These are phyloP conservation scores for Skeletonema costatum DNA, from an alignment of 108 stramenopile genomes.

Conservation along the genomic window DNA sequence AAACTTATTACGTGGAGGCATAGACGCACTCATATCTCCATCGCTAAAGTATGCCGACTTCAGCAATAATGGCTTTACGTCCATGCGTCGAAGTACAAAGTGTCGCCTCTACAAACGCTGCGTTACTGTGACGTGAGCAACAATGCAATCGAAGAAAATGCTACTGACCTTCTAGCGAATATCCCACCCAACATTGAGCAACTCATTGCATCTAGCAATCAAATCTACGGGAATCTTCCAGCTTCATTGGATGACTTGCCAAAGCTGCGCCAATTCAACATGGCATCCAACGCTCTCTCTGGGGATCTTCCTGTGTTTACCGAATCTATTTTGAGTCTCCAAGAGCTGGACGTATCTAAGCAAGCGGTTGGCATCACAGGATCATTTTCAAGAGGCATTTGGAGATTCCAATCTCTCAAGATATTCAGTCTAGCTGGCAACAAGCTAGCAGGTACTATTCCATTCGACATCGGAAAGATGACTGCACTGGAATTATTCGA, in stretches of 20 bases:
- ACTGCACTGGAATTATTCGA: neutral
- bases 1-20: conserved; percentile 6
- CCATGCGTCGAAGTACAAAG: conserved; percentile 1
- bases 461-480: too few species aligned
- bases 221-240: neutral
- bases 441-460: neutral
- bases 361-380: conserved; percentile 17
- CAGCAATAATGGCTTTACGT: too few species aligned
- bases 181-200: conserved; percentile 16
- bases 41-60: conserved; percentile 22
- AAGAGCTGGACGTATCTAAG: neutral
- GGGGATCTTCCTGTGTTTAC: conserved; percentile 24
- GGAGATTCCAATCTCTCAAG: neutral
- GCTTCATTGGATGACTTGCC: neutral
- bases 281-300: neutral
- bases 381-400: neutral
- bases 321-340: neutral
- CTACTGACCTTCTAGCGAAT: conserved; percentile 3
- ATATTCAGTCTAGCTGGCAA: neutral
- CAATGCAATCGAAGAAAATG: conserved; percentile 9
- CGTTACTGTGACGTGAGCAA: neutral
- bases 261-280: neutral
- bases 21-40: conserved; percentile 64
- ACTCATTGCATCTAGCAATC: conserved; percentile 5
- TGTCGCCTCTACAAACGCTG: conserved; percentile 6